Conservation (phyloP, 257 asterid genomes). For the Salvia miltiorrhiza region DNA sequence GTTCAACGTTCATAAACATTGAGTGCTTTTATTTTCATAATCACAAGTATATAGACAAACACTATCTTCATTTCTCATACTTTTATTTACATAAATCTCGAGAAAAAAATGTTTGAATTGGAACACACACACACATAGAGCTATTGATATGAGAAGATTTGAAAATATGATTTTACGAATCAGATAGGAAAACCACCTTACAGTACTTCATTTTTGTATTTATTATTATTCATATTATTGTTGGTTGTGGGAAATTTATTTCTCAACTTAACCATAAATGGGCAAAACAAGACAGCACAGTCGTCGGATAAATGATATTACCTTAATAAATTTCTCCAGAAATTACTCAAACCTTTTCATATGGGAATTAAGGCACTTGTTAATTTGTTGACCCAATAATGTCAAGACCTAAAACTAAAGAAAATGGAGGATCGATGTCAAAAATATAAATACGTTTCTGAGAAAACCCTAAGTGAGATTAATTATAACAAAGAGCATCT, state of each 20-base stretch:
- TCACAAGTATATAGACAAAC: too few species aligned
- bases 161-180: too few species aligned
- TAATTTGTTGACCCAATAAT: background rate
- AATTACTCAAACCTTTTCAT: background rate
- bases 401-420: slow-evolving; percentile 39
- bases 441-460: background rate
- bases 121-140: background rate
- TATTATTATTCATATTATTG: too few species aligned
- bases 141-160: too few species aligned
- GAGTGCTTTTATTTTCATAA: too few species aligned
- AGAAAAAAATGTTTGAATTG: too few species aligned
- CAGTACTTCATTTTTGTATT: too few species aligned
- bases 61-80: background rate
- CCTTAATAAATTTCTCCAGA: background rate
- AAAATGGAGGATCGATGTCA: background rate
- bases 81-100: background rate
- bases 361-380: background rate
- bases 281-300: background rate
- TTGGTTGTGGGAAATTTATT: background rate
- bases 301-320: background rate
- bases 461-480: background rate
- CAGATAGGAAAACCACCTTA: too few species aligned
- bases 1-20: too few species aligned
- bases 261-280: background rate
- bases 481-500: background rate